Conservation (phyloP, 2,329 filamentous ascomycete genomes). For the Paecilomyces sp. region DNA sequence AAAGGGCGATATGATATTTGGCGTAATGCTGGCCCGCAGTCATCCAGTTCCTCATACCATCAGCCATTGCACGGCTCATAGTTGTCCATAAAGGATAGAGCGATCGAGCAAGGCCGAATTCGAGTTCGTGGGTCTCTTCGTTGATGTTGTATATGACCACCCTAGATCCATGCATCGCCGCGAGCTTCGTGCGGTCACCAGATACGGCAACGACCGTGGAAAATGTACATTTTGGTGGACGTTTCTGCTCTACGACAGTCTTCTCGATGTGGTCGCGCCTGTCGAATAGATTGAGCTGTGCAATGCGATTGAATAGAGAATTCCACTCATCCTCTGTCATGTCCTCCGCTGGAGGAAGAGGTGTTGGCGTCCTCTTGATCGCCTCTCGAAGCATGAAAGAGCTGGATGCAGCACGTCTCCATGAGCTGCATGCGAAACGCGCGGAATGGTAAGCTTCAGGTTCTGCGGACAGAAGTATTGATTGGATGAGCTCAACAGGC, state of each 20-base stretch:
- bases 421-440: conserved; percentile 10
- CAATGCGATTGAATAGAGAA: conserved; percentile 9
- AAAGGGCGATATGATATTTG: conserved; percentile 11
- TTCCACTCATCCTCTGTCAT: conserved; percentile 11
- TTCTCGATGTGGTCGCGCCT: conserved; percentile 7
- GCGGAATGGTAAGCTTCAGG: conserved; percentile 11
- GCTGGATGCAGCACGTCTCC: conserved; percentile 10
- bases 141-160: conserved; percentile 4
- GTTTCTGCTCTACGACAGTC: conserved; percentile 1
- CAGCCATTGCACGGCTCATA: conserved; percentile 8
- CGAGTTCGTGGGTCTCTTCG: not conserved
- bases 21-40: conserved; percentile 8
- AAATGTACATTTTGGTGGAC: conserved; percentile 6
- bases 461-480: conserved; percentile 10
- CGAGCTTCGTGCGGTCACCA: conserved; percentile 6
- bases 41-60: conserved; percentile 2
- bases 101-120: conserved; percentile 7
- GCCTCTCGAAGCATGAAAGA: conserved; percentile 9
- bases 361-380: conserved; percentile 8
- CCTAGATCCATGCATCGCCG: conserved; percentile 8
- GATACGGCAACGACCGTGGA: conserved; percentile 6
- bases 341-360: conserved; percentile 4
- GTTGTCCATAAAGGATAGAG: conserved; percentile 14
- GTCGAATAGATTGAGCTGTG: conserved; percentile 9
- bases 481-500: conserved; percentile 13